phyloP scores from a whole-genome alignment of 345 rosid species.

The Kandelia obovata region DNA sequence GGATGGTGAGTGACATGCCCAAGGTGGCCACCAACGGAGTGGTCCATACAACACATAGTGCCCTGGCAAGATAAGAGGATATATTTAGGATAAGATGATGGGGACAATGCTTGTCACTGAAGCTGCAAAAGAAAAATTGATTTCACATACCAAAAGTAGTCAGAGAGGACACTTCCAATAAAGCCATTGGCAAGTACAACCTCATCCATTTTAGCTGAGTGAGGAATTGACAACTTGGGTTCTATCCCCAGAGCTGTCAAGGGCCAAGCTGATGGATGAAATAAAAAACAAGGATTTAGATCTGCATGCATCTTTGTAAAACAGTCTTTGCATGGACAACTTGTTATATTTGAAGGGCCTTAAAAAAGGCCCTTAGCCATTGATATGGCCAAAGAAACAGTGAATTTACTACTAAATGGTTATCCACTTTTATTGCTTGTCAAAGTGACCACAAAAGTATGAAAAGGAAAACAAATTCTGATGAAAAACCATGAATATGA shows the following conservation, averaged over 20 bases:
- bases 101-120: neutral
- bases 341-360: neutral
- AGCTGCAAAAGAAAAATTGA: neutral
- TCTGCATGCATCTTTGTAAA: neutral
- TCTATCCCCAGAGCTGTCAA: constrained; percentile 93
- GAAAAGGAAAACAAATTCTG: neutral
- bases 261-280: constrained; percentile 76
- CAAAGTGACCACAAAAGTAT: neutral
- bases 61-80: constrained; percentile 38
- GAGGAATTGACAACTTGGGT: constrained; percentile 92
- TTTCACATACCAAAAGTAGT: constrained; percentile 71
- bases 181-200: constrained; percentile 92
- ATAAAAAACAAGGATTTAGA: neutral
- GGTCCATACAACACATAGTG: constrained; percentile 79
- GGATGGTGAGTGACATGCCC: constrained; percentile 86
- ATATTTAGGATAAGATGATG: neutral
- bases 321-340: neutral
- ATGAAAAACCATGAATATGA: neutral
- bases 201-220: constrained; percentile 86
- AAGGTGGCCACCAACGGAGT: constrained; percentile 79
- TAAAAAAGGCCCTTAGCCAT: neutral
- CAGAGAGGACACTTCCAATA: constrained; percentile 96
- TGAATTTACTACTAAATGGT: neutral
- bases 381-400: neutral
- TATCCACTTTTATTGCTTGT: neutral